Evolutionary conservation across 1,139 yeast species (phyloP), one percentile per base, ranked within the genome.

Genomic region (Pichia sp.): DNA sequence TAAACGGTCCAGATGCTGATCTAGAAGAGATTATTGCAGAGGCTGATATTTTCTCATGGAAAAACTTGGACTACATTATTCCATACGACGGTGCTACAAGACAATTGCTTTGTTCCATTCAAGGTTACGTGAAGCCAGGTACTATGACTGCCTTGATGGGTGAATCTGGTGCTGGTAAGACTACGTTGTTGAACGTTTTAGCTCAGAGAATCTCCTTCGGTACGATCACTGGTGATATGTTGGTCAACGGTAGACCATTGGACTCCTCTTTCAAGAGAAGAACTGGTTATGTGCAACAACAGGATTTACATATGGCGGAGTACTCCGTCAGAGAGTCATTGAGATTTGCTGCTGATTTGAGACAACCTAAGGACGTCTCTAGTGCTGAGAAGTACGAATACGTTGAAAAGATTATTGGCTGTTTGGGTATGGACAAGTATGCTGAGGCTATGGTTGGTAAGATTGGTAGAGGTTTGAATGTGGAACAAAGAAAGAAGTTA

Each of bases 101-200:
- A 62, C 70, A 69, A 55, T 63, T 80, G 26, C 43, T 51, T 37
- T 42, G 48, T 44, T 22, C 28, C 3, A 43, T 81, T 46, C 78
- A 78, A 59, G 86, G 85, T 23, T 80, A 68, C 58, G 79, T 79
- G 61, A 69, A 70, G 49, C 83, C 85, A 3, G 85, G 85, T 44
- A 75, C 77, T 1, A 65, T 78, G 58, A 79, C 83, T 40, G 83
- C 83, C 3, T 64, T 82, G 44, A 81, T 82, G 86, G 87, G 87
- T 54, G 85, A 80, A 60, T 81, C 86, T 7, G 87, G 87, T 61
- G 86, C 87, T 39, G 87, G 87, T 65, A 82, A 82, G 62, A 81
- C 87, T 0, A 82, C 87, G 0, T 65, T 82, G 49, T 71, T 82
- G 59, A 80, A 82, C 60, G 75, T 77, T 46, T 68, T 82, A 54